Percentiles rank a stretch among this genome's conserved stretches.
phyloP scores from a whole-genome alignment of 805 yeast species.

The Myxozyma mucilagina region DNA sequence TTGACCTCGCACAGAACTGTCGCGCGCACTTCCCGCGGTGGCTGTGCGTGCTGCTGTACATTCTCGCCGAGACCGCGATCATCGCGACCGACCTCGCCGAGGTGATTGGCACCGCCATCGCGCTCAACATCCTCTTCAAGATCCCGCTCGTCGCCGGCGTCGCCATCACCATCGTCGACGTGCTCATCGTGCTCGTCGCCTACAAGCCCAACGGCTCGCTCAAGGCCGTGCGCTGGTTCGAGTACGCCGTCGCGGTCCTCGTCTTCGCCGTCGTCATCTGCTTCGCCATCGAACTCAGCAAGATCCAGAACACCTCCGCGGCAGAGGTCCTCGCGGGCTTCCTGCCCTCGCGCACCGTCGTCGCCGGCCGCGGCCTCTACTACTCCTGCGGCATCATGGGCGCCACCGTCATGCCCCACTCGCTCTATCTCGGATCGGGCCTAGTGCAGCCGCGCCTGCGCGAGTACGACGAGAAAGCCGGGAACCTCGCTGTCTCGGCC shows the following conservation, averaged over 20 bases:
- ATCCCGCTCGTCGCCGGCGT: slow-evolving; percentile 85
- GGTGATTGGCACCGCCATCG: slow-evolving; percentile 96
- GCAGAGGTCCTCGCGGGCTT: slow-evolving; percentile 71
- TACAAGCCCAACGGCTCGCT: slow-evolving; percentile 85
- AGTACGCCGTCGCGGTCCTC: slow-evolving; percentile 71
- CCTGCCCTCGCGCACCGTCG: slow-evolving; percentile 52
- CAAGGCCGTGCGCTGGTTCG: slow-evolving; percentile 74
- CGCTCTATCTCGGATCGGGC: slow-evolving; percentile 83
- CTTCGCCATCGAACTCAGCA: slow-evolving; percentile 73
- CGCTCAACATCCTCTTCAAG: slow-evolving; percentile 77
- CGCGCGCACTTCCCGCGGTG: slow-evolving; percentile 66
- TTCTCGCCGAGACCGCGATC: slow-evolving; percentile 85
- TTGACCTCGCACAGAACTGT: slow-evolving; percentile 87
- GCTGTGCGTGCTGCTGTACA: slow-evolving; percentile 54
- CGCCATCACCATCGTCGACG: slow-evolving; percentile 80
- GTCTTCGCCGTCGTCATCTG: slow-evolving; percentile 84
- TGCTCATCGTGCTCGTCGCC: slow-evolving; percentile 79
- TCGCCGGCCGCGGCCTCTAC: slow-evolving; percentile 68
- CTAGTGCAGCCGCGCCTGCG: slow-evolving; percentile 82
- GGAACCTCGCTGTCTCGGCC: slow-evolving; percentile 49
- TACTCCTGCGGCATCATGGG: slow-evolving; percentile 84
- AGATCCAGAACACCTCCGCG: slow-evolving; percentile 54
- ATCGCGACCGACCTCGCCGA: slow-evolving; percentile 96
- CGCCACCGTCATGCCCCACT: slow-evolving; percentile 95
- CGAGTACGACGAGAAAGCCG: slow-evolving; percentile 71